phyloP scores from a whole-genome alignment of 1,284 basidiomycete genomes.

The Cryptococcus sp. region DNA sequence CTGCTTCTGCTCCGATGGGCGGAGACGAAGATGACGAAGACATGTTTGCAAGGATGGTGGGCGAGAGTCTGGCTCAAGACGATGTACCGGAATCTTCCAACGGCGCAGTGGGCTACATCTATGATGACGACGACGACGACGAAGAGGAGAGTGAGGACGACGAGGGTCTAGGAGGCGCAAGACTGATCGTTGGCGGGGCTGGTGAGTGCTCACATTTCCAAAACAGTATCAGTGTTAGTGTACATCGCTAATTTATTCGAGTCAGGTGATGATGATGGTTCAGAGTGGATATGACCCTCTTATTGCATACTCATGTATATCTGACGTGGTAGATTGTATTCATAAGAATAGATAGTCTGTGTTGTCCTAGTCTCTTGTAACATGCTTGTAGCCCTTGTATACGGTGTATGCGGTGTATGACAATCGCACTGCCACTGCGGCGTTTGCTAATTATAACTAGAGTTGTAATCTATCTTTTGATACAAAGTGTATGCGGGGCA shows the following conservation, averaged over 20 bases:
- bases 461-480: too few relatives aligned
- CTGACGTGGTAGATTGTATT: too few relatives aligned
- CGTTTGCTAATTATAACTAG: too few relatives aligned
- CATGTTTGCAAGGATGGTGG: conserved; percentile 46
- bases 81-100: conserved; percentile 1
- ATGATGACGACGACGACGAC: conserved; percentile 29
- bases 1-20: conserved; percentile 3
- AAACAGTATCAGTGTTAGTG: neutral
- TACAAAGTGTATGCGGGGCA: too few relatives aligned
- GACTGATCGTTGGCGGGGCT: conserved; percentile 20
- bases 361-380: too few relatives aligned
- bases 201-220: conserved; percentile 6
- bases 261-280: conserved; percentile 10
- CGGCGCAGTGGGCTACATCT: neutral
- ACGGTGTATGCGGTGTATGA: too few relatives aligned
- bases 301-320: too few relatives aligned
- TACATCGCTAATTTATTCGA: too few relatives aligned
- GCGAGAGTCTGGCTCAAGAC: conserved; percentile 34
- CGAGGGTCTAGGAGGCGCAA: conserved; percentile 41
- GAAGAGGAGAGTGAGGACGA: conserved; percentile 39
- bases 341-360: too few relatives aligned
- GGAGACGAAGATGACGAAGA: conserved; percentile 35
- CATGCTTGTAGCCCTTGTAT: too few relatives aligned
- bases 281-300: conserved; percentile 14
- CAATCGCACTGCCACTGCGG: too few relatives aligned